A percentile compares a stretch with the other conserved stretches of the same genome.
Evolutionary conservation across 139 green algal species (phyloP).

Genomic region (Chloropicon primus): DNA sequence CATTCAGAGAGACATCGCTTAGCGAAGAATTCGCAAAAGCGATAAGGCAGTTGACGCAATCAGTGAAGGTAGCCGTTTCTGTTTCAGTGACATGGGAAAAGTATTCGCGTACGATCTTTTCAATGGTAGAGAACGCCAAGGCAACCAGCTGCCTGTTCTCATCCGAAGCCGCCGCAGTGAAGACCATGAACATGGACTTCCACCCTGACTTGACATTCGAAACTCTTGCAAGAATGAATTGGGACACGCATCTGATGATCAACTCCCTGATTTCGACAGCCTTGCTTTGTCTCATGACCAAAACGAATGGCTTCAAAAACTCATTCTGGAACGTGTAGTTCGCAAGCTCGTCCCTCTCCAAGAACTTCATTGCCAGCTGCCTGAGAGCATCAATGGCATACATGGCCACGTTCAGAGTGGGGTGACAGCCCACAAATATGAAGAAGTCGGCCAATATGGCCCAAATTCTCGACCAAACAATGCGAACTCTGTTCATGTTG

Average conservation of each 20-base stretch:
- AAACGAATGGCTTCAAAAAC: conserved; percentile 94
- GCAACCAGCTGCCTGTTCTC: conserved; percentile 61
- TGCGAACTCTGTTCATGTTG: conserved; percentile 93
- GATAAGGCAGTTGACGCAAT: conserved; percentile 99
- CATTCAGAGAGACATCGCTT: conserved; percentile 85
- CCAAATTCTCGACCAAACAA: conserved; percentile 95
- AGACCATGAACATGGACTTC: conserved; percentile 99
- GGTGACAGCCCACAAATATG: conserved; percentile 60
- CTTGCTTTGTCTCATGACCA: conserved; percentile 78
- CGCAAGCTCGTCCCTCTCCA: conserved; percentile 91
- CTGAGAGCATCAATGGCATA: conserved; percentile 76
- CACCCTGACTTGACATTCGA: conserved; percentile 93
- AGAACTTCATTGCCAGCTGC: conserved; percentile 74
- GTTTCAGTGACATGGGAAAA: conserved; percentile 96
- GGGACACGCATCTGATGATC: conserved; percentile 81
- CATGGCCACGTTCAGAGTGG: conserved; percentile 68
- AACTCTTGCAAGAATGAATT: conserved; percentile 83
- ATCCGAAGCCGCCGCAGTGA: conserved; percentile 76
- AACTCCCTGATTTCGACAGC: conserved; percentile 89
- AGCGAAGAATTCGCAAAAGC: conserved; percentile 97
- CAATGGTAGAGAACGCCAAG: conserved; percentile 87
- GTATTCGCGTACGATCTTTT: conserved; percentile 95
- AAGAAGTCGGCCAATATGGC: conserved; percentile 87
- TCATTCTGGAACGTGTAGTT: conserved; percentile 99
- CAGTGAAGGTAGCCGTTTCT: conserved; percentile 92